Evolutionary conservation across 2,329 filamentous ascomycete species (phyloP).

Genomic region (Lachnellula suecica): DNA sequence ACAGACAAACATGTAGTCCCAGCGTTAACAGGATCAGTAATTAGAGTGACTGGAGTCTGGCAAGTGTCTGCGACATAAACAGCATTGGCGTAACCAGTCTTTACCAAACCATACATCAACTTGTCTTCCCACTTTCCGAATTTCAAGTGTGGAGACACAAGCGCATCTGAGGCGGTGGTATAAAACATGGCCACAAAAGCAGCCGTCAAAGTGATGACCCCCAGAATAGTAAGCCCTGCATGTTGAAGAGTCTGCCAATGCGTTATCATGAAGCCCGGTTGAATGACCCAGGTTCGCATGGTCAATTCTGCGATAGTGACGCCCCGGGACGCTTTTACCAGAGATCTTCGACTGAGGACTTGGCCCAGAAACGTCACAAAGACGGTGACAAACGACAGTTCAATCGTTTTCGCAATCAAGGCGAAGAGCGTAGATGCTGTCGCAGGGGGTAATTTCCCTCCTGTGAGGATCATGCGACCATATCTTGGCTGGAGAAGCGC

Average conservation of each 20-base stretch:
- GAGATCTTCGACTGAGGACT: conserved; percentile 67
- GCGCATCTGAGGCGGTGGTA: conserved; percentile 71
- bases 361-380: conserved; percentile 76
- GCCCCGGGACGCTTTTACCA: conserved; percentile 58
- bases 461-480: conserved; percentile 53
- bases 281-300: conserved; percentile 74
- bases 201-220: conserved; percentile 61
- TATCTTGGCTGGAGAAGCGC: conserved; percentile 63
- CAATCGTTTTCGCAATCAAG: conserved; percentile 72
- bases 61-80: conserved; percentile 56
- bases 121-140: conserved; percentile 50
- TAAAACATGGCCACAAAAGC: conserved; percentile 69
- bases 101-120: conserved; percentile 55
- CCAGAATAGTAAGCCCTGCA: conserved; percentile 62
- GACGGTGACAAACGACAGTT: conserved; percentile 75
- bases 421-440: conserved; percentile 69
- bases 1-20: conserved; percentile 65
- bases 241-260: conserved; percentile 65
- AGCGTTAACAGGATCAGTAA: conserved; percentile 39
- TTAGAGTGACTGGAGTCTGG: conserved; percentile 55
- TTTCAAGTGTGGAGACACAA: conserved; percentile 72
- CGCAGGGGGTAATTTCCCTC: conserved; percentile 53
- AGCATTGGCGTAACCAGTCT: conserved; percentile 62
- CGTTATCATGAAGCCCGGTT: conserved; percentile 71
- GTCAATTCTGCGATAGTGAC: conserved; percentile 75